Conservation (phyloP, 2,329 filamentous ascomycete species). For the Chaetothyriales sp. region DNA sequence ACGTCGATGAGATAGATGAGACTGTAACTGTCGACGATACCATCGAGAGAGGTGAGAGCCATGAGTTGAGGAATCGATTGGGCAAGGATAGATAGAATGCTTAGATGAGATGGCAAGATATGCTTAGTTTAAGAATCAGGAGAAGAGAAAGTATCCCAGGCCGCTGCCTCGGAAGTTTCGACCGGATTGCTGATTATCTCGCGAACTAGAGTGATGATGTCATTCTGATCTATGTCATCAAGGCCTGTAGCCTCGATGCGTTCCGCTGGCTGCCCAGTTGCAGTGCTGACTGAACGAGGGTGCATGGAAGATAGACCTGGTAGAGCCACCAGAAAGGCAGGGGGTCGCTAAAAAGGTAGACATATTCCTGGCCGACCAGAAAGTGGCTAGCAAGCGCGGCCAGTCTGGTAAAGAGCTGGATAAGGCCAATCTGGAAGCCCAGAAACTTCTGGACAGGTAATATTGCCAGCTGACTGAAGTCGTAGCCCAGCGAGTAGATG, state of each 20-base stretch:
- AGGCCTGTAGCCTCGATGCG: background rate
- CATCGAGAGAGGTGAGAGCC: conserved; percentile 28
- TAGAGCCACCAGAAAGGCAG: conserved; percentile 23
- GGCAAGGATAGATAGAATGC: background rate
- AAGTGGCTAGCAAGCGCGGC: conserved; percentile 28
- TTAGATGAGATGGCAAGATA: background rate
- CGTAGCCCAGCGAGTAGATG: conserved; percentile 52
- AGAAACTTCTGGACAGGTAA: conserved; percentile 31
- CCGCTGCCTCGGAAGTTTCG: too few species aligned
- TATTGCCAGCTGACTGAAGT: conserved; percentile 40
- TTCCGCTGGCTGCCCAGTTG: background rate
- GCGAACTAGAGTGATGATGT: background rate
- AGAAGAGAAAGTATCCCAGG: background rate
- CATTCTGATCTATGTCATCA: background rate
- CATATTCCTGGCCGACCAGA: conserved; percentile 34
- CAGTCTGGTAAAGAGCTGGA: conserved; percentile 12
- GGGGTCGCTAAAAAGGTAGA: conserved; percentile 35
- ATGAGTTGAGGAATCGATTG: conserved; percentile 19
- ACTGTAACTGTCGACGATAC: conserved; percentile 22
- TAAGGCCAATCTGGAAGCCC: conserved; percentile 5
- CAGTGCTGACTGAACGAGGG: background rate
- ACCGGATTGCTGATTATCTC: background rate
- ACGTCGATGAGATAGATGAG: conserved; percentile 10
- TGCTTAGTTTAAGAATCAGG: background rate
- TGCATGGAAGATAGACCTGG: conserved; percentile 8